Percentiles rank a stretch among this genome's conserved stretches.
These are phyloP conservation scores for Fraxinus quadrangulata DNA, from an alignment of 257 asterid genomes.

Conservation along the genomic window DNA sequence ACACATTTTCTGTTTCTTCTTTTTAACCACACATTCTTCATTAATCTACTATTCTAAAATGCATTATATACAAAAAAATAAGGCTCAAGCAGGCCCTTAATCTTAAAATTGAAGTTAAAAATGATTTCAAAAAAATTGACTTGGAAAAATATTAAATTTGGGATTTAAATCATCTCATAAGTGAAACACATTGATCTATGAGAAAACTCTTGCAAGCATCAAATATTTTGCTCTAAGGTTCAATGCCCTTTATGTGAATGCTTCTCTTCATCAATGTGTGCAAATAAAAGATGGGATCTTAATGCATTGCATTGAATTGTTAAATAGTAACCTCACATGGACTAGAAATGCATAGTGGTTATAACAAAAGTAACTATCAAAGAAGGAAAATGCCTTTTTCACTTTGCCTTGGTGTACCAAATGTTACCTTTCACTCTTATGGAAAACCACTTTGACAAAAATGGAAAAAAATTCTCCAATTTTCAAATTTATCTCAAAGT, in stretches of 20 bases:
- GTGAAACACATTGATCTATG: too few relatives aligned
- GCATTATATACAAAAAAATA: too few relatives aligned
- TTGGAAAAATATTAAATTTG: too few relatives aligned
- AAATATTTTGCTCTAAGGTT: conserved; percentile 6
- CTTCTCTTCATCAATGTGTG: conserved; percentile 30
- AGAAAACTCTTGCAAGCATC: conserved; percentile 32
- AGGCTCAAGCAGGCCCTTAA: too few relatives aligned
- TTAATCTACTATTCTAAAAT: too few relatives aligned
- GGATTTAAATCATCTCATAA: too few relatives aligned
- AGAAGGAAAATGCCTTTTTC: conserved; percentile 31
- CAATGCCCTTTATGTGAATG: conserved; percentile 21
- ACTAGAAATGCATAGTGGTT: conserved; percentile 6
- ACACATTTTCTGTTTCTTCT: too few relatives aligned
- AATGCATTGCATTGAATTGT: neutral
- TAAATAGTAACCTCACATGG: conserved; percentile 23
- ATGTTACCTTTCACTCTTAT: neutral
- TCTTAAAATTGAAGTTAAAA: too few relatives aligned
- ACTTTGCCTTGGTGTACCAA: conserved; percentile 5
- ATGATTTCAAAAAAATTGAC: too few relatives aligned
- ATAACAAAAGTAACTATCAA: neutral
- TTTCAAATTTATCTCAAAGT: conserved; percentile 16
- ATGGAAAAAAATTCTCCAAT: conserved; percentile 20
- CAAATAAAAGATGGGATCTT: conserved; percentile 16
- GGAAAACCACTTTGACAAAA: conserved; percentile 20
- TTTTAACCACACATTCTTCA: too few relatives aligned